These are phyloP conservation scores for Malassezia psittaci DNA, from an alignment of 1,284 basidiomycete species.

Conservation along the genomic window DNA sequence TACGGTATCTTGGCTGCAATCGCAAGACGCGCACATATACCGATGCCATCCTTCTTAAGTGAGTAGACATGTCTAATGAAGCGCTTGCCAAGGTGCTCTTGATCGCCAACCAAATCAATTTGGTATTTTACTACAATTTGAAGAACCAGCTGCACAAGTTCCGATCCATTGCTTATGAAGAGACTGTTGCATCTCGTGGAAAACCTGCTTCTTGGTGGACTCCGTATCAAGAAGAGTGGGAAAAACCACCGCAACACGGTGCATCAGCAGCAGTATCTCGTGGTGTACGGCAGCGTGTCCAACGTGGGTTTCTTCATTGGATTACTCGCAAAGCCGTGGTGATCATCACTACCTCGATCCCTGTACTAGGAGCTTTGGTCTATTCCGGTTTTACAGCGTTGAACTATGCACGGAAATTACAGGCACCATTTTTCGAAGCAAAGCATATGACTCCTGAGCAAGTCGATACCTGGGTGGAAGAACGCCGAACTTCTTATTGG, in stretches of 20 bases:
- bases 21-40: not conserved
- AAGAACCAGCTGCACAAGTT: constrained; percentile 26
- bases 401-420: constrained; percentile 24
- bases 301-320: not conserved
- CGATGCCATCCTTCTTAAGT: constrained; percentile 3
- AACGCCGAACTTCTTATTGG: constrained; percentile 33
- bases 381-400: constrained; percentile 29
- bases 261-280: not conserved
- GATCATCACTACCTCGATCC: constrained; percentile 2
- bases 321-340: not conserved
- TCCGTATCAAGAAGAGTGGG: constrained; percentile 41
- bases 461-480: constrained; percentile 40
- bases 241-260: constrained; percentile 23
- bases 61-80: not conserved
- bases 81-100: constrained; percentile 41
- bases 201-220: constrained; percentile 42
- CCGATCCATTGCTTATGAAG: constrained; percentile 31
- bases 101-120: constrained; percentile 35
- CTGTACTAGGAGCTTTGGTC: constrained; percentile 27
- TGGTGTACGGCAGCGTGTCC: not conserved
- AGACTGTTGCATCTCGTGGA: constrained; percentile 36
- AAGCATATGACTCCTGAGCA: constrained; percentile 42
- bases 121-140: constrained; percentile 41
- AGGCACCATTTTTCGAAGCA: constrained; percentile 31
- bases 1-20: not conserved